Evolutionary conservation across 225 moss, liverwort and hornwort genomes (phyloP), one percentile per base, ranked within the genome.

Genomic region (Pseudoscleropodium purum): DNA sequence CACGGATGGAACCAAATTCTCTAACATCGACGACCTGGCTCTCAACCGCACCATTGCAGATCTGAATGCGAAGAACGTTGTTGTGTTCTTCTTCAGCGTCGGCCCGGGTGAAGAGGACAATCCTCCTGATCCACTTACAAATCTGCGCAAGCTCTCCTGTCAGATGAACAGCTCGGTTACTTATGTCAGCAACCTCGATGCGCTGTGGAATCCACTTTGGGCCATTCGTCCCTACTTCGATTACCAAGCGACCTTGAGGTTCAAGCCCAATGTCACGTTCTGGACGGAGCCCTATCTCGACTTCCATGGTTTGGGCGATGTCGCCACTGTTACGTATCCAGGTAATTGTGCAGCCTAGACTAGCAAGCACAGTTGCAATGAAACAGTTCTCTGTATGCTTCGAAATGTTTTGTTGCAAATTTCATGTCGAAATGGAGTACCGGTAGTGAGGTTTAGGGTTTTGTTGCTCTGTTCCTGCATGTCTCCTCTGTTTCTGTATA

Each of bases 201-300:
- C 92, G 75, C 39, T 86, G 43, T 89, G 88, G 89, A 93, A 93
- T 90, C 93, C 93, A 29, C 92, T 93, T 31, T 93, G 92, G 93
- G 92, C 93, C 80, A 86, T 93, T 77, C 93, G 92, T 49, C 92
- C 93, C 5, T 93, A 81, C 65, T 93, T 91, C 57, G 92, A 93
- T 85, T 93, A 93, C 90, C 92, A 93, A 83, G 92, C 92, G 37
- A 59, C 29, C 39, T 49, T 93, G 84, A 86, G 92, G 47, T 92
- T 84, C 84, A 86, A 84, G 41, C 60, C 65, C 39, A 91, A 93
- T 26, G 83, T 86, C 41, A 91, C 93, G 26, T 93, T 92, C 81
- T 93, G 93, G 92, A 93, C 92, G 67, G 86, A 89, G 33, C 59
- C 89, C 5, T 93, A 93, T 52, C 10, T 79, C 15, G 93, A 93